Percentiles rank a stretch among this genome's conserved stretches.
Evolutionary conservation across 768 basidiomycete species (phyloP).

Genomic region (Boletus sp.): DNA sequence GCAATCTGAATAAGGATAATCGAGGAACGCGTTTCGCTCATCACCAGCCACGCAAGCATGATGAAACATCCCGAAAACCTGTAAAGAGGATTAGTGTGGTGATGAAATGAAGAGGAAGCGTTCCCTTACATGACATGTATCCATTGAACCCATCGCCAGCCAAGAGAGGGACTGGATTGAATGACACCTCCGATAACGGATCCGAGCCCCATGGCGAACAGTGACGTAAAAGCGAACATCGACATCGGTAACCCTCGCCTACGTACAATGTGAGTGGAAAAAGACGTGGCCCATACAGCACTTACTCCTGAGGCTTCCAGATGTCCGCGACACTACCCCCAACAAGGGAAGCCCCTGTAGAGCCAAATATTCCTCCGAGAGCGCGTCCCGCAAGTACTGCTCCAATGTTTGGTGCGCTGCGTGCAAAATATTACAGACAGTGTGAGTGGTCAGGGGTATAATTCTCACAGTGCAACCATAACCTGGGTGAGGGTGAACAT

Average conservation of each 20-base stretch:
- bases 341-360: slow-evolving; percentile 62
- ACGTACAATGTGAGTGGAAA: background rate
- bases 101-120: background rate
- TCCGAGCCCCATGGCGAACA: slow-evolving; percentile 60
- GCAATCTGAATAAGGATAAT: slow-evolving; percentile 71
- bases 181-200: slow-evolving; percentile 63
- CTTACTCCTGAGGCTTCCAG: slow-evolving; percentile 61
- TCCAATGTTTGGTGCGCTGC: slow-evolving; percentile 43
- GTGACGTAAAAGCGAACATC: slow-evolving; percentile 55
- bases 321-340: slow-evolving; percentile 70
- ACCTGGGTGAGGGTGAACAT: slow-evolving; percentile 53
- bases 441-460: background rate
- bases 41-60: slow-evolving; percentile 46
- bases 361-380: slow-evolving; percentile 59
- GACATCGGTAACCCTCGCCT: slow-evolving; percentile 79
- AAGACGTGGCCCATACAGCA: background rate
- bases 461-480: slow-evolving; percentile 30
- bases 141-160: slow-evolving; percentile 86
- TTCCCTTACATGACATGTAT: slow-evolving; percentile 54
- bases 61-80: slow-evolving; percentile 55
- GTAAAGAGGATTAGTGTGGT: background rate
- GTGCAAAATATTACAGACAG: background rate
- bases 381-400: slow-evolving; percentile 58
- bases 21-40: slow-evolving; percentile 70
- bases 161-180: slow-evolving; percentile 51